Conservation (phyloP, 106 monocot genomes). For the Dactylorhiza incarnata region DNA sequence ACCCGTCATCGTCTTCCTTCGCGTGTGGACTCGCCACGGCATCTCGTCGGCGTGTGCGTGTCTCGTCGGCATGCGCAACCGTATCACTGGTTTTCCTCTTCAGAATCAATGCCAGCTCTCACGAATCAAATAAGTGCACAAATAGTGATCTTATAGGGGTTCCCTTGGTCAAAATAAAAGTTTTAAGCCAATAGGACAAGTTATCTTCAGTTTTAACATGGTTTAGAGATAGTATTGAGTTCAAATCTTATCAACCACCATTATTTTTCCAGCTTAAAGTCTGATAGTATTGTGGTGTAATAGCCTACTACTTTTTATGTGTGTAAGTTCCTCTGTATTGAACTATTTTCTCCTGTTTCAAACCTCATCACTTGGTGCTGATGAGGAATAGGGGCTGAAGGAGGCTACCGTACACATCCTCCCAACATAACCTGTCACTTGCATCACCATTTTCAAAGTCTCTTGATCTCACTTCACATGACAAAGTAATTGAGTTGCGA, state of each 20-base stretch:
- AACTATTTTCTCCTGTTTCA: not conserved
- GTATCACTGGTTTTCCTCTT: not conserved
- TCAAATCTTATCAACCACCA: not conserved
- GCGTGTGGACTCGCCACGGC: too few species aligned
- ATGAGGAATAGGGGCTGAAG: not conserved
- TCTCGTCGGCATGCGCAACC: too few species aligned
- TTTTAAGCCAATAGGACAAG: not conserved
- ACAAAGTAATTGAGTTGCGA: not conserved
- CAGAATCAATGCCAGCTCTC: not conserved
- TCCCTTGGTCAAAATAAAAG: not conserved
- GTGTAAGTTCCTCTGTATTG: not conserved
- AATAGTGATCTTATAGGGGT: not conserved
- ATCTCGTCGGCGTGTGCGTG: too few species aligned
- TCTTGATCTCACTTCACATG: not conserved
- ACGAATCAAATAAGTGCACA: not conserved
- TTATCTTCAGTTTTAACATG: not conserved
- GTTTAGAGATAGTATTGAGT: not conserved
- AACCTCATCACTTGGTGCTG: not conserved
- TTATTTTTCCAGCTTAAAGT: not conserved
- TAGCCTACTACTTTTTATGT: not conserved
- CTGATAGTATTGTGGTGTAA: not conserved
- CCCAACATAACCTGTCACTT: not conserved
- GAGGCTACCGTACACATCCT: not conserved
- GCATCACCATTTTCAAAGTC: not conserved
- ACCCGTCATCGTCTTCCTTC: too few species aligned